These are phyloP conservation scores for Biscutella laevigata DNA, from an alignment of 441 rosid species.

Conservation along the genomic window DNA sequence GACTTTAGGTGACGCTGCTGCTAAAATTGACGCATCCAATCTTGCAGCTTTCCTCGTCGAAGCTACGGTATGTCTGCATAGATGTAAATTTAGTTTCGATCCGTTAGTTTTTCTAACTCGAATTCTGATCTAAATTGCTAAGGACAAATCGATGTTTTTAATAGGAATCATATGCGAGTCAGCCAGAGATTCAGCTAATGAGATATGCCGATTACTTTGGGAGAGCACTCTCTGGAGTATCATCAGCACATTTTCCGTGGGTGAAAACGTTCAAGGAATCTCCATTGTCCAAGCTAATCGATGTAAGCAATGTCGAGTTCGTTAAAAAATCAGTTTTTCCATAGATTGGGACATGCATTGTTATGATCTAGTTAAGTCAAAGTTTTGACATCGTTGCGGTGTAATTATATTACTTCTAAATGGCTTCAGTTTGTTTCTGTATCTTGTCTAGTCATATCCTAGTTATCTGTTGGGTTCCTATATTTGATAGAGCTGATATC, in stretches of 20 bases:
- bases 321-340: too few relatives aligned
- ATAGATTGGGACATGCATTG: too few relatives aligned
- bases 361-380: too few relatives aligned
- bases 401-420: too few relatives aligned
- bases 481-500: not conserved
- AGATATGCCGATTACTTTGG: slow-evolving; percentile 87
- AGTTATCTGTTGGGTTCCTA: not conserved
- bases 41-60: slow-evolving; percentile 61
- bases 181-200: slow-evolving; percentile 80
- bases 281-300: slow-evolving; percentile 54
- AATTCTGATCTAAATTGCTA: slow-evolving; percentile 1
- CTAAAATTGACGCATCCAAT: slow-evolving; percentile 58
- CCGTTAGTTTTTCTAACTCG: not conserved
- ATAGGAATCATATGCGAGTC: slow-evolving; percentile 58
- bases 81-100: slow-evolving; percentile 8
- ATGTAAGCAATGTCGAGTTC: slow-evolving; percentile 44
- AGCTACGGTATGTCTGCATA: slow-evolving; percentile 36
- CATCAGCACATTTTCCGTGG: slow-evolving; percentile 80
- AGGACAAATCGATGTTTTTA: not conserved
- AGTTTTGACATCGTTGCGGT: too few relatives aligned
- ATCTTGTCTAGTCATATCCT: too few relatives aligned
- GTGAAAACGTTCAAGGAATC: slow-evolving; percentile 67
- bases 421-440: too few relatives aligned
- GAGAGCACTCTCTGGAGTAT: slow-evolving; percentile 60
- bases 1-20: slow-evolving; percentile 76